Percentiles rank a stretch among this genome's conserved stretches.
phyloP scores from a whole-genome alignment of 2,329 filamentous ascomycete species.

The Colletotrichum sidae region DNA sequence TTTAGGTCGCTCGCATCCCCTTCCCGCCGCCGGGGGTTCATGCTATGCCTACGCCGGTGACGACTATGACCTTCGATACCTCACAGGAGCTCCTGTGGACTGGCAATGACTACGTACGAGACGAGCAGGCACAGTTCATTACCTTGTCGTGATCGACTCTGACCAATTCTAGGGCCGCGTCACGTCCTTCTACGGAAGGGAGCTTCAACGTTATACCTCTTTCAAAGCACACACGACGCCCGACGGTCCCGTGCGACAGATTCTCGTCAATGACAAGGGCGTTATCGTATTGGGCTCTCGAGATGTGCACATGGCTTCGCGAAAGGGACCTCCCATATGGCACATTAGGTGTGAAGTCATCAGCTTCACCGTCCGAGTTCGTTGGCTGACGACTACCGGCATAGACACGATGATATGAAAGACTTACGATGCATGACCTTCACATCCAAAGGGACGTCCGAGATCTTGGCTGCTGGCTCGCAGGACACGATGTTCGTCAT shows the following conservation, averaged over 20 bases:
- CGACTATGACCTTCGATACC: conserved; percentile 89
- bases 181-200: conserved; percentile 86
- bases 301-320: conserved; percentile 88
- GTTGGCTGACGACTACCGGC: conserved; percentile 25
- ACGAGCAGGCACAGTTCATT: background rate
- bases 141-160: conserved; percentile 36
- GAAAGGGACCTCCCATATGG: conserved; percentile 88
- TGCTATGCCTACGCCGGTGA: conserved; percentile 76
- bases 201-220: conserved; percentile 90
- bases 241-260: conserved; percentile 86
- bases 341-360: conserved; percentile 75
- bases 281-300: conserved; percentile 85
- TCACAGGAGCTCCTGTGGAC: conserved; percentile 92
- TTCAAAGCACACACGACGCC: conserved; percentile 80
- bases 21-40: conserved; percentile 82
- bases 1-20: conserved; percentile 81
- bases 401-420: conserved; percentile 79
- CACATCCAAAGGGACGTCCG: conserved; percentile 83
- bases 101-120: conserved; percentile 86
- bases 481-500: conserved; percentile 88
- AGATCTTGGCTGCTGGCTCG: conserved; percentile 88
- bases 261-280: conserved; percentile 91
- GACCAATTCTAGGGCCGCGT: conserved; percentile 77
- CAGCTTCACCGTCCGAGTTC: background rate
- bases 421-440: conserved; percentile 96